Conservation (phyloP, 768 basidiomycete genomes). For the Lactifluus piperatus region DNA sequence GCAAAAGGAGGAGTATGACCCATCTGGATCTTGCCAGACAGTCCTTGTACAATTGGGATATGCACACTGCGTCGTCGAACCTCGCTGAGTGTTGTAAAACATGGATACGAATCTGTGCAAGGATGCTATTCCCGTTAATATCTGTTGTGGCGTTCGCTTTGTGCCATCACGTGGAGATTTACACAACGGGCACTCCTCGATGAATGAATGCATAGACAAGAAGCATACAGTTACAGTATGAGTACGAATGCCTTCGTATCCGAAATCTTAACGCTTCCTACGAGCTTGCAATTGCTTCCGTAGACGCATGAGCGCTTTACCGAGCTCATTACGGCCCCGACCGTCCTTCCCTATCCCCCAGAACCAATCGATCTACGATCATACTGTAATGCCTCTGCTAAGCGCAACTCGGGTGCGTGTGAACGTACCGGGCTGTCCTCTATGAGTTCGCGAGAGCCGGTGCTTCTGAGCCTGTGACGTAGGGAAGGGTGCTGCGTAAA, state of each 20-base stretch:
- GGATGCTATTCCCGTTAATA: no score
- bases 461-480: constrained; percentile 29
- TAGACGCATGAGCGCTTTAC: constrained; percentile 33
- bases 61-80: constrained; percentile 7
- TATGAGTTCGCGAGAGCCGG: constrained; percentile 32
- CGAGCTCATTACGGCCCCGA: constrained; percentile 34
- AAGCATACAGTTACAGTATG: background rate
- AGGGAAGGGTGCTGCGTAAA: constrained; percentile 34
- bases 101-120: background rate
- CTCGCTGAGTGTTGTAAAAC: constrained; percentile 17
- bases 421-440: constrained; percentile 28
- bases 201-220: background rate
- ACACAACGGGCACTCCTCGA: background rate
- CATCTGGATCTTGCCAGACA: constrained; percentile 22
- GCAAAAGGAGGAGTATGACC: constrained; percentile 21
- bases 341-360: constrained; percentile 35
- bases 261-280: background rate
- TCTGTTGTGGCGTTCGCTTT: no score
- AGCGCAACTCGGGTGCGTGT: background rate
- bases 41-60: constrained; percentile 16
- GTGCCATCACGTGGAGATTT: constrained; percentile 9
- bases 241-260: background rate
- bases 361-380: constrained; percentile 31
- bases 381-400: background rate
- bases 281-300: constrained; percentile 28